A percentile compares a stretch with the other conserved stretches of the same genome.
Evolutionary conservation across 768 basidiomycete species (phyloP).

Genomic region (Pleurotus cornucopiae): DNA sequence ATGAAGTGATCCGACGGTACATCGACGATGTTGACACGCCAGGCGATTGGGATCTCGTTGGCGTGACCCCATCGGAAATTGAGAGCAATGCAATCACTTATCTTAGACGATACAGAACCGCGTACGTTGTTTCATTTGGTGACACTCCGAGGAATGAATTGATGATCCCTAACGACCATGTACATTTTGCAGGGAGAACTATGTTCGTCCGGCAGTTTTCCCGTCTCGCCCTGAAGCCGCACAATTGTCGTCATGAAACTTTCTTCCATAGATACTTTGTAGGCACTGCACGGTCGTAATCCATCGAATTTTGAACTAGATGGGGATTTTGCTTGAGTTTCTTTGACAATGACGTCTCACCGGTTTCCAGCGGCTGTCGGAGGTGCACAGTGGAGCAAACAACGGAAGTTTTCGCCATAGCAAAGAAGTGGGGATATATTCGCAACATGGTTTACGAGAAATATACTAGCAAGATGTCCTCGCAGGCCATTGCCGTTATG

Average conservation of each 20-base stretch:
- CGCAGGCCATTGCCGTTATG: slow-evolving; percentile 1
- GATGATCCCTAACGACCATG: slow-evolving; percentile 15
- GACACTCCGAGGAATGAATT: slow-evolving; percentile 10
- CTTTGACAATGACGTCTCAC: neutral
- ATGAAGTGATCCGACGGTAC: slow-evolving; percentile 86
- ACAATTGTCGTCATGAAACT: slow-evolving; percentile 3
- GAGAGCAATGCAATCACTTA: slow-evolving; percentile 87
- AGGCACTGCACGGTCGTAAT: slow-evolving; percentile 1
- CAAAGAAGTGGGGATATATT: slow-evolving; percentile 5
- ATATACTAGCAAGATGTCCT: neutral
- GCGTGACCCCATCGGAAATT: slow-evolving; percentile 77
- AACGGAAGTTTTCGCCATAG: neutral
- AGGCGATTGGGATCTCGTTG: slow-evolving; percentile 82
- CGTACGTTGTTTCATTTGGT: slow-evolving; percentile 51
- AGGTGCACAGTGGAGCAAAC: neutral
- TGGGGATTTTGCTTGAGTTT: neutral
- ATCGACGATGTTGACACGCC: slow-evolving; percentile 73
- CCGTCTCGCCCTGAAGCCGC: slow-evolving; percentile 35
- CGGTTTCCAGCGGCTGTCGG: neutral
- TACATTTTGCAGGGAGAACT: slow-evolving; percentile 48
- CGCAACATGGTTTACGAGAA: slow-evolving; percentile 7
- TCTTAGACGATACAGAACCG: slow-evolving; percentile 82
- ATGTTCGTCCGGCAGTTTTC: slow-evolving; percentile 61
- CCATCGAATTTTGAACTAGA: neutral
- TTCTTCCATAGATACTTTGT: neutral